Evolutionary conservation across 331 rosid species (phyloP).

Genomic region (Phaseolus coccineus): DNA sequence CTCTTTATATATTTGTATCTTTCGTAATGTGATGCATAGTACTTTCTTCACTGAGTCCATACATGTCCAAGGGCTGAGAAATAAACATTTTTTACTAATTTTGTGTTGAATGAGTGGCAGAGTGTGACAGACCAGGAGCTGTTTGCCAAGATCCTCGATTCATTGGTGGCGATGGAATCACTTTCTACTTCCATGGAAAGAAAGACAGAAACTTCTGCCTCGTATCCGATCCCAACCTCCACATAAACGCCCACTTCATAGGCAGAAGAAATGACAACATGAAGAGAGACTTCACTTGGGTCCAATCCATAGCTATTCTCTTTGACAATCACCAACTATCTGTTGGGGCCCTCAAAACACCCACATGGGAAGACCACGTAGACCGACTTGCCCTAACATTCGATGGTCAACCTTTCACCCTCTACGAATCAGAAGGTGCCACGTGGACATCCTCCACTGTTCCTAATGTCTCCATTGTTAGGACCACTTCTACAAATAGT

Average conservation of each 20-base stretch:
- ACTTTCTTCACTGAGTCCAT: no score
- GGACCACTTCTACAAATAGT: conserved; percentile 35
- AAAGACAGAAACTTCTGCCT: conserved; percentile 54
- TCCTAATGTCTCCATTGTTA: conserved; percentile 26
- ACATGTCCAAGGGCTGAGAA: no score
- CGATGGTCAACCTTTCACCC: conserved; percentile 28
- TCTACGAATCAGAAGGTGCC: conserved; percentile 43
- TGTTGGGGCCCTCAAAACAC: conserved; percentile 41
- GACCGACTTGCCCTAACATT: conserved; percentile 44
- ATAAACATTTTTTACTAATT: no score
- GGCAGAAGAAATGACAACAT: conserved; percentile 50
- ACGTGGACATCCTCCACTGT: conserved; percentile 35
- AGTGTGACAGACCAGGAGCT: conserved; percentile 57
- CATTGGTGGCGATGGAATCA: conserved; percentile 54
- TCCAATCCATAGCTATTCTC: conserved; percentile 56
- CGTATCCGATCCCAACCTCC: conserved; percentile 53
- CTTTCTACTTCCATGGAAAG: conserved; percentile 62
- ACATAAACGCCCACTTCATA: conserved; percentile 55
- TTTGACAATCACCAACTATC: conserved; percentile 46
- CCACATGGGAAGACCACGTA: conserved; percentile 41
- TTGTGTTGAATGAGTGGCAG: conserved; percentile 24
- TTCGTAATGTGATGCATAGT: no score
- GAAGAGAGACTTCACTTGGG: conserved; percentile 63
- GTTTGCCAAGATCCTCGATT: conserved; percentile 59
- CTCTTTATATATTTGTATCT: no score